Percentiles rank a stretch among this genome's conserved stretches.
Evolutionary conservation across 306 rosid species (phyloP).

Genomic region (Sicyos edulis): DNA sequence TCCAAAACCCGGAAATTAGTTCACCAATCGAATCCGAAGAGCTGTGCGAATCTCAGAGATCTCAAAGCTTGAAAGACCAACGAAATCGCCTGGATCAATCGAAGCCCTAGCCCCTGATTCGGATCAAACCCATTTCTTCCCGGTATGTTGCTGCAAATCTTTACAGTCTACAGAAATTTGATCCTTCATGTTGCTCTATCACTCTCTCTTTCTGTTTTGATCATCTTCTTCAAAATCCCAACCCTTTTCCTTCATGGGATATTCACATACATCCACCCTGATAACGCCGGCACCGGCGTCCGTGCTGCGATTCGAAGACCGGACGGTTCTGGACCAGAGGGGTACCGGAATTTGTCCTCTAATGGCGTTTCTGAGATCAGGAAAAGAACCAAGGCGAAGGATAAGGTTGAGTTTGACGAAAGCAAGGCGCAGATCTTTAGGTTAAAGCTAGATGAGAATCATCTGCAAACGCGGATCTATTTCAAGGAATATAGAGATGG

Average conservation of each 20-base stretch:
- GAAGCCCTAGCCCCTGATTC: not conserved
- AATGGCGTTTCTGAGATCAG: slow-evolving; percentile 41
- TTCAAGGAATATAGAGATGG: slow-evolving; percentile 41
- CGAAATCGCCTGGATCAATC: not conserved
- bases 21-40: not conserved
- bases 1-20: not conserved
- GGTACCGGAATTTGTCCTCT: slow-evolving; percentile 28
- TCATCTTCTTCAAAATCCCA: slow-evolving; percentile 62
- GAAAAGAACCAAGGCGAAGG: slow-evolving; percentile 51
- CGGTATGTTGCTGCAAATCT: slow-evolving; percentile 37
- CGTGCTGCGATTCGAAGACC: slow-evolving; percentile 78
- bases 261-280: slow-evolving; percentile 85
- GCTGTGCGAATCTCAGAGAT: slow-evolving; percentile 1
- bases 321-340: slow-evolving; percentile 33
- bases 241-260: slow-evolving; percentile 56
- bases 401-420: slow-evolving; percentile 63
- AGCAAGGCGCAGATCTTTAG: slow-evolving; percentile 89
- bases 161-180: slow-evolving; percentile 48
- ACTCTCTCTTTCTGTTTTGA: slow-evolving; percentile 35
- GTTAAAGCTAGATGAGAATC: slow-evolving; percentile 56
- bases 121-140: not conserved
- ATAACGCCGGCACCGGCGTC: slow-evolving; percentile 43
- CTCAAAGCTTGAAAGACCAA: not conserved
- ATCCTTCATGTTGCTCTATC: slow-evolving; percentile 56
- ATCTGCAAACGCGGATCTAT: slow-evolving; percentile 62